Evolutionary conservation across 2,329 filamentous ascomycete species (phyloP).

Genomic region (Ophiobolus disseminans): DNA sequence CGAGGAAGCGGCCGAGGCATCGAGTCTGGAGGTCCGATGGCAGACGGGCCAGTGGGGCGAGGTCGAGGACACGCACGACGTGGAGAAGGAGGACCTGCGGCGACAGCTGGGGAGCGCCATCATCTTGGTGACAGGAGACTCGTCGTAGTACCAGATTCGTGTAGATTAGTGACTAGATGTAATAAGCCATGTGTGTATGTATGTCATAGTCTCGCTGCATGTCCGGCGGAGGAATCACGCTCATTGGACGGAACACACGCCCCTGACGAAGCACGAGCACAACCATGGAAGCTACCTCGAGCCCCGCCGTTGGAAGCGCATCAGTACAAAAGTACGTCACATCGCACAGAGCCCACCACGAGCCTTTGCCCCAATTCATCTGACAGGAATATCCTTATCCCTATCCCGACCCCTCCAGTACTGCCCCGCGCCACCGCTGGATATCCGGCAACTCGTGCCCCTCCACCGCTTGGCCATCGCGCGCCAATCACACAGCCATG

Average conservation of each 20-base stretch:
- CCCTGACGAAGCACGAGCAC: constrained; percentile 16
- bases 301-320: constrained; percentile 13
- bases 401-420: background rate
- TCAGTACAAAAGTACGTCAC: constrained; percentile 7
- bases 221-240: background rate
- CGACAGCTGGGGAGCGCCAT: constrained; percentile 89
- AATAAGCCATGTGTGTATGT: background rate
- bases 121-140: constrained; percentile 68
- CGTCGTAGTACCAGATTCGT: constrained; percentile 8
- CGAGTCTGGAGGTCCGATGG: constrained; percentile 86
- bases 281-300: no score
- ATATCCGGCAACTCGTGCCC: background rate
- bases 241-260: constrained; percentile 20
- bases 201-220: no score
- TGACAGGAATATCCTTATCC: background rate
- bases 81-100: constrained; percentile 86
- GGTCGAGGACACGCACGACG: constrained; percentile 98
- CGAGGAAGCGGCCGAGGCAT: constrained; percentile 79
- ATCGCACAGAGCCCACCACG: no score
- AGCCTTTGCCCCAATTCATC: no score
- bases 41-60: constrained; percentile 93
- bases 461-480: background rate
- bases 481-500: constrained; percentile 34
- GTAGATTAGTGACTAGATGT: background rate
- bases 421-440: background rate